Evolutionary conservation across 164 flowering plant genomes (phyloP), one percentile per base, ranked within the genome.

Genomic region (Paratinospora sagittata): DNA sequence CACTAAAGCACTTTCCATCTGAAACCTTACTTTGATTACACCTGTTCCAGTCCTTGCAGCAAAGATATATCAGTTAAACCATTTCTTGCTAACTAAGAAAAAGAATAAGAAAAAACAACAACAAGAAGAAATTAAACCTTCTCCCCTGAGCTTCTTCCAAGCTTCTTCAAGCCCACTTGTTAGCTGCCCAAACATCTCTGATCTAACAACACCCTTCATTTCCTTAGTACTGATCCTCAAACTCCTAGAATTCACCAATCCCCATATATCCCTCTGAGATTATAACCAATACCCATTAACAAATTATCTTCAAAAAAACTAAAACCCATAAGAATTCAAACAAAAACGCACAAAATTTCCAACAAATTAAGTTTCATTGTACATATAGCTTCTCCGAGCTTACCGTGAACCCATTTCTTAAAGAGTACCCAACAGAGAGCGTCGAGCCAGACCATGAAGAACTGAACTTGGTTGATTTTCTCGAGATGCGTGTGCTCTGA

Each of bases 151-250:
- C 81, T 88, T 95, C 85, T 70, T 86, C 98, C 97, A 95, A 58
- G 98, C 97, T 0, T 93, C 74, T 76, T 95, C 98, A 8, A 95
- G 91, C 19, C 98, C 90, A 34, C 87, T 79, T 0, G 93, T 95
- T 60, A 95, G 78, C 84, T 92, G 97, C 66, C 97, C 98, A 73
- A 95, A 95, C 97, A 95, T 95, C 70, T 95, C 98, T 0, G 98
- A 93, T 69, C 86, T 85, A n/a, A 95, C 84, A 5, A 76, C 66
- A 13, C 87, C 79, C 2, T 77, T 79, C 80, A 55, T 72, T 43
- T 79, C 83, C 79, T 84, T 81, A n/a, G n/a, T n/a, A 73, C 74
- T 77, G 14, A 57, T 60, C n/a, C 62, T 66, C 23, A 64, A 76
- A 58, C 68, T 80, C 72, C 73, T 84, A 3, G 88, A 78, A 69